Base-by-base conservation (phyloP, 2,329 filamentous ascomycete genomes). In the Cladosporium halotolerans region DNA sequence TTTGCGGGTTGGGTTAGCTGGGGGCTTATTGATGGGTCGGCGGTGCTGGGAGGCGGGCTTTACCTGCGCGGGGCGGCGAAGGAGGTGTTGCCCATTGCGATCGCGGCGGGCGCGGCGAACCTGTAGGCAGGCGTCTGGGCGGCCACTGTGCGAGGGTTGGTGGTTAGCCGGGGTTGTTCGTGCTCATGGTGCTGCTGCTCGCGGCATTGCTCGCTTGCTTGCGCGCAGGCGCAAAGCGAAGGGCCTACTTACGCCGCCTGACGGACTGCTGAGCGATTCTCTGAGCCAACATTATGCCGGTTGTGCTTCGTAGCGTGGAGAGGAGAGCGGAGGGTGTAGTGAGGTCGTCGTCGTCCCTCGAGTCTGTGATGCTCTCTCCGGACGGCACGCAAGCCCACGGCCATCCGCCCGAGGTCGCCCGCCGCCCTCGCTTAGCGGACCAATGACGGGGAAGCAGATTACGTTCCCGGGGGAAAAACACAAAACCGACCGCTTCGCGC, bases 41-140 rank as follows among this genome's bases (percentile, higher is more conserved):
- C 34, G 52, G 45, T 55, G 56, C 58, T 45, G 59, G 59, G 13
- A 34, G 31, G 28, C 23, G 14, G 36, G n/a, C 38, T 65, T 59
- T 72, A 79, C 77, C 77, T 74, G 60, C 71, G 71, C 65, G 79
- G 77, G 48, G 52, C 52, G 52, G 71, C 67, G 57, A 72, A 68
- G 40, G 68, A 65, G 57, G 69, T 65, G 23, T 28, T 28, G 54
- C 70, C 63, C 54, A 68, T 69, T 14, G 66, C 63, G 58, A 78
- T 64, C 36, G 67, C 68, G 56, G 74, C 60, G 13, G 71, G 76
- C 58, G 73, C 68, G 36, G 72, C 69, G 59, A 74, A 67, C 61
- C 72, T 69, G 64, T 72, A 71, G 48, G 74, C 68, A 57, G 73
- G 73, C 63, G 73, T 73, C 63, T 67, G 64, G 60, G 70, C 75